Evolutionary conservation across 371 early-diverging fungal genomes (phyloP).

Genomic region (Lichtheimia ornata): DNA sequence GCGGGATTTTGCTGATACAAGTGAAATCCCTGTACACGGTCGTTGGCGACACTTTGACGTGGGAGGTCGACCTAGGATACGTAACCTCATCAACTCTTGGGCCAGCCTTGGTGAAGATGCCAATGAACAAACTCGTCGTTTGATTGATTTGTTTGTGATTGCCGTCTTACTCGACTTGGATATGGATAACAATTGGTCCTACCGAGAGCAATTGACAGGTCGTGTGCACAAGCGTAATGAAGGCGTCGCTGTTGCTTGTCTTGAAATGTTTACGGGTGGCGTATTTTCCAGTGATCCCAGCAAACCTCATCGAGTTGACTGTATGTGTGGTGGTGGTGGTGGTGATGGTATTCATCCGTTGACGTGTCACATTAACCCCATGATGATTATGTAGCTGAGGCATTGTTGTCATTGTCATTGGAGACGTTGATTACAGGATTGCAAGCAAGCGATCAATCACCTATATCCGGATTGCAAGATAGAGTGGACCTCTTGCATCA

Average conservation of each 20-base stretch:
- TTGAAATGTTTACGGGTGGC: conserved; percentile 83
- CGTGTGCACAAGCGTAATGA: conserved; percentile 71
- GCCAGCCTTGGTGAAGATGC: conserved; percentile 40
- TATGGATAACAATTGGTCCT: conserved; percentile 84
- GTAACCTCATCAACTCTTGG: conserved; percentile 57
- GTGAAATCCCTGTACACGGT: conserved; percentile 81
- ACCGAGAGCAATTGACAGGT: conserved; percentile 58
- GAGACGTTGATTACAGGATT: conserved; percentile 64
- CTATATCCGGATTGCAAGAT: conserved; percentile 78
- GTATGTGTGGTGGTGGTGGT: conserved; percentile 29
- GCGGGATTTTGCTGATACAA: conserved; percentile 67
- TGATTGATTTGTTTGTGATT: conserved; percentile 85
- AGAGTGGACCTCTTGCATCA: conserved; percentile 72
- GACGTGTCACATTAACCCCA: not conserved
- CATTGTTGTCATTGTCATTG: conserved; percentile 55
- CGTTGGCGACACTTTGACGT: conserved; percentile 91
- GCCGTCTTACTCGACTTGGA: conserved; percentile 91
- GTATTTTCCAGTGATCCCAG: conserved; percentile 69
- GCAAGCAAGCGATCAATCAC: conserved; percentile 73
- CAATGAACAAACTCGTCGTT: conserved; percentile 68
- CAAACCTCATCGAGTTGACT: conserved; percentile 80
- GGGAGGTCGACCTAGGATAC: conserved; percentile 57
- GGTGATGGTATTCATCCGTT: not conserved
- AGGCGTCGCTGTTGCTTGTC: conserved; percentile 84
- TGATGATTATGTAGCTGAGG: conserved; percentile 36